Evolutionary conservation across 164 flowering plant genomes (phyloP), one percentile per base, ranked within the genome.

Genomic region (Magnolia sinica): DNA sequence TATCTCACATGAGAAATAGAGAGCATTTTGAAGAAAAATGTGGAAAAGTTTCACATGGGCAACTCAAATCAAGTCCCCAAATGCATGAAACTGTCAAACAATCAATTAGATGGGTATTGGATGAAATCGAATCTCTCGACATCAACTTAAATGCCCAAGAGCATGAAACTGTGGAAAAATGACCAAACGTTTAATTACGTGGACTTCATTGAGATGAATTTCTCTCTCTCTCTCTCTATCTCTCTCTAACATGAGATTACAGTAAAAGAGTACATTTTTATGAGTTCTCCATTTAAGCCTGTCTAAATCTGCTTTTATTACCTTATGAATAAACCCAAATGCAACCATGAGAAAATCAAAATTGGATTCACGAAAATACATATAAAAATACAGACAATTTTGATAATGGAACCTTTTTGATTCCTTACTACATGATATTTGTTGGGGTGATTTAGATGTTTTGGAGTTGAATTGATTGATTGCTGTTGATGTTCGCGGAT

Each of bases 141-240:
- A 7, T 55, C 61, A 3, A 37, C 45, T 37, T 37, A 37, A 37
- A 37, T 37, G 45, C 45, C 45, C 5, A 37, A 37, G 45, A 37
- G 18, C 18, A 55, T 55, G 61, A 55, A 2, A 11, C 61, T 8
- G 16, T 55, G 18, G 61, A 55, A 55, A 55, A 16, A 55, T 55
- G 13, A 55, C 61, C 3, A 55, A 55, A 11, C 18, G 10, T 16
- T 55, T 11, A 55, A 91, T 84, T 14, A 83, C 73, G 14, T 84
- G 61, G 16, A 55, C 61, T 37, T 4, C 45, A 37, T 55, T 55
- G 10, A 55, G 18, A 16, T 55, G 61, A 55, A 55, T 7, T 13
- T 86, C 85, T 4, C 45, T 71, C 65, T 80, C 76, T 72, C 4
- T 61, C 59, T 23, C 27, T 24, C 27, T 24, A 1, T 24, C 27